phyloP scores from a whole-genome alignment of 2,329 filamentous ascomycete species.

The Amphichorda felina region DNA sequence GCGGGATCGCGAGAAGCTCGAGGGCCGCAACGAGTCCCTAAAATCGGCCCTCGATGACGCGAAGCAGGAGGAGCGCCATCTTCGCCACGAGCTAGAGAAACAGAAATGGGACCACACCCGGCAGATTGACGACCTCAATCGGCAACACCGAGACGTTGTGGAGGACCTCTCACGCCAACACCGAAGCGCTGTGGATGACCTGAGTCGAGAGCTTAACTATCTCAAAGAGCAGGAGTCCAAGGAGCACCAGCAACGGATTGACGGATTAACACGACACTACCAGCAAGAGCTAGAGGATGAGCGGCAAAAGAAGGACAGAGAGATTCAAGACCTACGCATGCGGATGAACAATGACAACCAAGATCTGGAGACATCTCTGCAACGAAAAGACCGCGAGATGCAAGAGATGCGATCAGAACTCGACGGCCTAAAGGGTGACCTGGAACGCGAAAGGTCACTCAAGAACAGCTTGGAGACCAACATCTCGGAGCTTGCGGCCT shows the following conservation, averaged over 20 bases:
- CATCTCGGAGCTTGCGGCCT: constrained; percentile 46
- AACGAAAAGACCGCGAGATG: constrained; percentile 42
- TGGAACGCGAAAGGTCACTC: constrained; percentile 52
- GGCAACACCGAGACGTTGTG: constrained; percentile 20
- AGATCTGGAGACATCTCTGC: constrained; percentile 32
- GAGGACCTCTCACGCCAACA: constrained; percentile 24
- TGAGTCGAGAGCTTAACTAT: constrained; percentile 32
- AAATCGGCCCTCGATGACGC: constrained; percentile 49
- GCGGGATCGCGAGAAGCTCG: constrained; percentile 30
- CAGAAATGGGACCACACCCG: constrained; percentile 21
- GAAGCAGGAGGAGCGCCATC: constrained; percentile 20
- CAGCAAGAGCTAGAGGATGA: constrained; percentile 57
- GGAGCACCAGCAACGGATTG: constrained; percentile 56
- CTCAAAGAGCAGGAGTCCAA: constrained; percentile 34
- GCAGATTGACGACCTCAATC: constrained; percentile 42
- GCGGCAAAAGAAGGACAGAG: constrained; percentile 40
- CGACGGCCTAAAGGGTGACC: constrained; percentile 33
- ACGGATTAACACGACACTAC: constrained; percentile 49
- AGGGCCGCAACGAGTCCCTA: constrained; percentile 35
- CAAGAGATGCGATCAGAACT: constrained; percentile 31
- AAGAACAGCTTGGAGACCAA: constrained; percentile 40
- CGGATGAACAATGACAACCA: constrained; percentile 39
- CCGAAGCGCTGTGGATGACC: constrained; percentile 16
- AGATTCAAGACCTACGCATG: constrained; percentile 52
- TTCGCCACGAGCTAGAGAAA: constrained; percentile 22